Percentiles rank a stretch among this genome's conserved stretches.
phyloP scores from a whole-genome alignment of 345 rosid genomes.

The Ailanthus altissimus region DNA sequence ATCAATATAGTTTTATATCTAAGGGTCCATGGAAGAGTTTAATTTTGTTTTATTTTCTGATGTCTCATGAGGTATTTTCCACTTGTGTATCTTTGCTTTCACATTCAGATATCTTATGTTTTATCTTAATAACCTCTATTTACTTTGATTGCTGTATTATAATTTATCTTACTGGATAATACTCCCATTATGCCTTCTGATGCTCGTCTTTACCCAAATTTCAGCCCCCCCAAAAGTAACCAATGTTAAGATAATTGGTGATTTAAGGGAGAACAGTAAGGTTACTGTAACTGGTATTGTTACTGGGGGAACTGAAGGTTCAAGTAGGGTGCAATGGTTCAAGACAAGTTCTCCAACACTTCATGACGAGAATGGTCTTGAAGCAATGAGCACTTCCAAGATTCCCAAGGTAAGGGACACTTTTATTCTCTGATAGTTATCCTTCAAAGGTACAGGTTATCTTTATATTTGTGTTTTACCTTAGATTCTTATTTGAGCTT shows the following conservation, averaged over 20 bases:
- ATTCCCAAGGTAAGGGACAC: slow-evolving; percentile 69
- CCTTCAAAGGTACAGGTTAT: slow-evolving; percentile 1
- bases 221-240: slow-evolving; percentile 95
- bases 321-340: slow-evolving; percentile 97
- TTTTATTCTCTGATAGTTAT: slow-evolving; percentile 1
- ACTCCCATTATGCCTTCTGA: slow-evolving; percentile 13
- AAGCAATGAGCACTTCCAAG: slow-evolving; percentile 81
- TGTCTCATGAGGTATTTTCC: slow-evolving; percentile 1
- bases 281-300: slow-evolving; percentile 76
- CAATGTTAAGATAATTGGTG: slow-evolving; percentile 84
- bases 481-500: slow-evolving; percentile 30
- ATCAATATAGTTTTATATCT: neutral
- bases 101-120: neutral
- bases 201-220: slow-evolving; percentile 23
- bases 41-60: neutral
- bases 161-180: slow-evolving; percentile 18
- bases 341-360: slow-evolving; percentile 57
- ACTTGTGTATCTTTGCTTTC: neutral
- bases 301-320: slow-evolving; percentile 91
- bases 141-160: slow-evolving; percentile 12
- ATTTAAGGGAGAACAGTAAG: slow-evolving; percentile 84
- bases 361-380: slow-evolving; percentile 66
- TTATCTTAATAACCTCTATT: neutral
- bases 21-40: neutral
- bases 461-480: slow-evolving; percentile 8